Evolutionary conservation across 2,329 filamentous ascomycete genomes (phyloP).

Genomic region (Elsinoe perseae): DNA sequence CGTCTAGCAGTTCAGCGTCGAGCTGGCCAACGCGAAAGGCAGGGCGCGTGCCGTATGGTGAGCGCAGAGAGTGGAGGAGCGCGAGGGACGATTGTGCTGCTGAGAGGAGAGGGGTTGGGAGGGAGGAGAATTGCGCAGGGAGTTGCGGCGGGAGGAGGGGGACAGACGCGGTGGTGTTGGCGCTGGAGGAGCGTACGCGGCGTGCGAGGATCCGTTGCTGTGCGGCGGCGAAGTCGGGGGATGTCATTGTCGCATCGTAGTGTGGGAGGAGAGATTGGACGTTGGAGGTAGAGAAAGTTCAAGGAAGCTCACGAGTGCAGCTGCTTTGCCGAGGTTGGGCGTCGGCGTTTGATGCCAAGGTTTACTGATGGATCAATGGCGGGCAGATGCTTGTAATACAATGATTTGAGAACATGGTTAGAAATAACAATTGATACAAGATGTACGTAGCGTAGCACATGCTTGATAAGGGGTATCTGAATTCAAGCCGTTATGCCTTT

Average conservation of each 20-base stretch:
- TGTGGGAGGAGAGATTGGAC: neutral
- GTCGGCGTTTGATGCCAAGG: constrained; percentile 11
- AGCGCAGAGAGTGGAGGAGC: constrained; percentile 46
- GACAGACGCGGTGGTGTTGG: constrained; percentile 32
- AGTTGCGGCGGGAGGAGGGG: constrained; percentile 12
- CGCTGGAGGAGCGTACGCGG: constrained; percentile 45
- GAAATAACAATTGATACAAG: neutral
- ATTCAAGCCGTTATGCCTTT: neutral
- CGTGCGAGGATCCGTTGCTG: constrained; percentile 79
- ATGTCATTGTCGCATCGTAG: constrained; percentile 38
- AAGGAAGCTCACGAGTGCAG: neutral
- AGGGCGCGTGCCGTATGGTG: constrained; percentile 70
- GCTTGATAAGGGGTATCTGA: neutral
- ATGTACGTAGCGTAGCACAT: neutral
- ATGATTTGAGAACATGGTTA: neutral
- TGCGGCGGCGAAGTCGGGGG: constrained; percentile 73
- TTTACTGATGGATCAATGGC: neutral
- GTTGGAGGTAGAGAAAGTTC: neutral
- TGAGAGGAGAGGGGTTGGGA: constrained; percentile 52
- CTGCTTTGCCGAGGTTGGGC: constrained; percentile 5
- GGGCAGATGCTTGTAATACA: neutral
- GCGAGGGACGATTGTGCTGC: constrained; percentile 21
- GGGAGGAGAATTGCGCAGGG: constrained; percentile 26
- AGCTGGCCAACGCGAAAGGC: constrained; percentile 92
- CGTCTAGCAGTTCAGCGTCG: constrained; percentile 88